Base-by-base conservation (phyloP, 1,139 yeast genomes). In the Maudiozyma humilis region DNA sequence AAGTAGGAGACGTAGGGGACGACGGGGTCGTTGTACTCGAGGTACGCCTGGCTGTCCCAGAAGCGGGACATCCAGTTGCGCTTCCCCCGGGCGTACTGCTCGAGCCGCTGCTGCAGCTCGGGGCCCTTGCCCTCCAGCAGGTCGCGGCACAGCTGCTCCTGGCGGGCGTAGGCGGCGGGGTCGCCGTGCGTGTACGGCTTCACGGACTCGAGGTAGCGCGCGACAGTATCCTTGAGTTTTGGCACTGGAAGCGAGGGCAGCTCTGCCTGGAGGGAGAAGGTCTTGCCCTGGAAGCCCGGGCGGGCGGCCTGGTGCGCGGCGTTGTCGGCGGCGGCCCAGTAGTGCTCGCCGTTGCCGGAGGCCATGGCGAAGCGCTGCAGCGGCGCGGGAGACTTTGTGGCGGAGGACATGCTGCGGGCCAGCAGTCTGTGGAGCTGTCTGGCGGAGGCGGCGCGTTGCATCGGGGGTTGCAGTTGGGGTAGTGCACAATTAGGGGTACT, bases 41-140 rank as follows among this genome's bases (percentile, higher is more conserved):
- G 71, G 66, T 91, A 91, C 29, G 96, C 95, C 55, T 83, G 87
- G 58, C 85, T 85, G 64, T 89, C 95, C 98, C 98, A 91, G 74
- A 83, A 87, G 49, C 78, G 83, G 44, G 86, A 78, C 59, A 91
- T 75, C 98, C 98, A 91, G 66, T 91, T 91, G 62, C 86, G 81
- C 44, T 65, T 61, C 67, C 8, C 27, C 27, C 27, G 27, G 27
- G 27, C 81, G 55, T 78, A 77, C 25, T 73, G 69, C 36, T 67
- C 61, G 45, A 91, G 73, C 52, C 91, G 75, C 45, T 69, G 53
- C 62, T 91, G 97, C 51, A 91, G 73, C 32, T 66, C 66, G 40
- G 76, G 78, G 36, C 94, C 95, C 46, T 70, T 70, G 14, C 87
- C 85, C 33, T 69, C 65, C 47, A 77, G 65, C 57, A 91, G 88